These are phyloP conservation scores for Penicillium sp. DNA, from an alignment of 2,329 filamentous ascomycete genomes.

Conservation along the genomic window DNA sequence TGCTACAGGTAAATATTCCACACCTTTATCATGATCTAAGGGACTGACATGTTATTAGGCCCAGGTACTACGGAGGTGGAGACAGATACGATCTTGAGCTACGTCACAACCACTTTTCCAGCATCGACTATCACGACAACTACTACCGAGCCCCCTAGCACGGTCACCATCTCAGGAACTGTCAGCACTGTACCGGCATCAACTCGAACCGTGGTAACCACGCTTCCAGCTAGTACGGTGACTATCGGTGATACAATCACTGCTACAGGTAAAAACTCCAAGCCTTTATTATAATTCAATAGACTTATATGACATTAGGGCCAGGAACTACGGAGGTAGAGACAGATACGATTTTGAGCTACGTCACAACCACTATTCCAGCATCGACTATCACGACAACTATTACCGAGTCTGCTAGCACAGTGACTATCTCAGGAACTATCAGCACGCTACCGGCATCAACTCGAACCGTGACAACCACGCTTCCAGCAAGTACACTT, in stretches of 20 bases:
- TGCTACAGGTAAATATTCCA: constrained; percentile 2
- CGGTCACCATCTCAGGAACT: background rate
- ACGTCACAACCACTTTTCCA: constrained; percentile 7
- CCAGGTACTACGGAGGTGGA: background rate
- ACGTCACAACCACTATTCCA: constrained; percentile 8
- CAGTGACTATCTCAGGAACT: background rate
- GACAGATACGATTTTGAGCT: background rate
- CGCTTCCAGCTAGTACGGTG: background rate
- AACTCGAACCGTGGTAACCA: constrained; percentile 1
- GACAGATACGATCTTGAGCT: background rate
- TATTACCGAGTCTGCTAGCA: constrained; percentile 3
- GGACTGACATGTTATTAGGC: background rate
- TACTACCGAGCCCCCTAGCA: constrained; percentile 2
- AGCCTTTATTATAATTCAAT: background rate
- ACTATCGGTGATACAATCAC: constrained; percentile 1
- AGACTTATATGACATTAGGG: background rate
- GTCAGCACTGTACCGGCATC: constrained; percentile 3
- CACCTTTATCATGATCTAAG: background rate
- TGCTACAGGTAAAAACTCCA: constrained; percentile 1
- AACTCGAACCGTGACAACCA: constrained; percentile 2
- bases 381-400: constrained; percentile 8
- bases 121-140: constrained; percentile 9
- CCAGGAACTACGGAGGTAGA: background rate
- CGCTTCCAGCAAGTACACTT: background rate
- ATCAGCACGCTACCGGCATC: constrained; percentile 5